These are phyloP conservation scores for Syzygium syzygioides DNA, from an alignment of 441 rosid genomes.

Conservation along the genomic window DNA sequence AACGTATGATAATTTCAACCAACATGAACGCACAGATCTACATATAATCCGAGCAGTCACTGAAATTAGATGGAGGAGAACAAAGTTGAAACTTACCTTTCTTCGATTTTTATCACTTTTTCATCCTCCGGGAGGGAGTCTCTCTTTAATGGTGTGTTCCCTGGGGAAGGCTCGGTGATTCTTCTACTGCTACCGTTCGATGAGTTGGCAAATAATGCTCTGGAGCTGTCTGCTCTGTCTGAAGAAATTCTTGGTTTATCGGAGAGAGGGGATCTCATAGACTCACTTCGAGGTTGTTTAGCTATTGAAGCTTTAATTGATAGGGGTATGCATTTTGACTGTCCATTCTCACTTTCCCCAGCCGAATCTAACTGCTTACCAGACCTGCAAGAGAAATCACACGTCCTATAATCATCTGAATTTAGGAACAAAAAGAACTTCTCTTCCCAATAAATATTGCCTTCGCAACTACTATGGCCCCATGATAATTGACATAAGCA, in stretches of 20 bases:
- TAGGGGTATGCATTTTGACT: conserved; percentile 49
- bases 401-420: not conserved
- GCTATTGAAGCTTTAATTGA: conserved; percentile 52
- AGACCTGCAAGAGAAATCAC: conserved; percentile 38
- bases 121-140: conserved; percentile 59
- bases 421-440: not conserved
- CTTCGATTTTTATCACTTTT: conserved; percentile 75
- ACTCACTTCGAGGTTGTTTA: conserved; percentile 50
- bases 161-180: conserved; percentile 32
- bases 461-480: not conserved
- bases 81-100: conserved; percentile 62
- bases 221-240: conserved; percentile 31
- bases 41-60: not conserved
- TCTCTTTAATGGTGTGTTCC: conserved; percentile 34
- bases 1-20: conserved; percentile 5
- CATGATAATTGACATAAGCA: not conserved
- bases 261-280: conserved; percentile 63
- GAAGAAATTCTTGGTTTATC: conserved; percentile 57
- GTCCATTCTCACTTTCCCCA: conserved; percentile 43
- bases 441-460: not conserved
- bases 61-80: conserved; percentile 1
- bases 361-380: conserved; percentile 39
- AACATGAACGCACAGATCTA: not conserved
- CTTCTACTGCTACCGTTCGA: conserved; percentile 50
- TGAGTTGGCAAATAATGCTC: conserved; percentile 3